Base-by-base conservation (phyloP, 2,329 filamentous ascomycete genomes). In the Lachnellula arida region DNA sequence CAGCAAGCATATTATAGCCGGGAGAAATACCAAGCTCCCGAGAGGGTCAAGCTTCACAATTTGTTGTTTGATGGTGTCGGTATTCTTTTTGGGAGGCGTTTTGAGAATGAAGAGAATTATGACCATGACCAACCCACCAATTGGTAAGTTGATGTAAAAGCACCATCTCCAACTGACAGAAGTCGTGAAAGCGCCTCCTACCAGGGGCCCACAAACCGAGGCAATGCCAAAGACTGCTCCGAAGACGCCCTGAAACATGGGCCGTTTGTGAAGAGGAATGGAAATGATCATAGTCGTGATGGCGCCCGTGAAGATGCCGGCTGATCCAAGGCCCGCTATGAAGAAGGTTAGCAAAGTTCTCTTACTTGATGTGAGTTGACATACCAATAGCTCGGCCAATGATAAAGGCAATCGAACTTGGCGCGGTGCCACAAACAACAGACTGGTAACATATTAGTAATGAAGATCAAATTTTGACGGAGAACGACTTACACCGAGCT, bases 141-240 rank as follows among this genome's bases (percentile, higher is more conserved):
- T 74, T 7, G 71, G 75, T 15, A 77, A 65, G 49, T 76, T 77
- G 58, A 68, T 68, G 49, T 66, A 70, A 57, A 70, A 69, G 51
- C 69, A 71, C 69, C 69, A 71, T 48, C 69, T 52, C 69, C 69
- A 71, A 17, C 40, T 43, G 14, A 17, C n/a, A 11, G 19, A 22
- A n/a, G n/a, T 43, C 5, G 73, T 76, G 53, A 76, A 76, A 6
- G 67, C 73, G n/a, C 75, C 75, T 25, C 75, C 75, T 12, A 76
- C 22, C 3, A 71, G 54, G 15, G 68, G 68, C 46, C 68, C 76
- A 14, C 58, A 52, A n/a, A 69, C 58, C 28, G 66, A 66, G 8
- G 68, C 64, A 25, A 71, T 54, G n/a, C 67, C 67, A 49, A 67
- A 68, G 17, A 69, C 60, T 19, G 65, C 65, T 28, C 65, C 66